Percentiles rank a stretch among this genome's conserved stretches.
These are phyloP conservation scores for Scutellaria galericulata DNA, from an alignment of 257 asterid species.

Conservation along the genomic window DNA sequence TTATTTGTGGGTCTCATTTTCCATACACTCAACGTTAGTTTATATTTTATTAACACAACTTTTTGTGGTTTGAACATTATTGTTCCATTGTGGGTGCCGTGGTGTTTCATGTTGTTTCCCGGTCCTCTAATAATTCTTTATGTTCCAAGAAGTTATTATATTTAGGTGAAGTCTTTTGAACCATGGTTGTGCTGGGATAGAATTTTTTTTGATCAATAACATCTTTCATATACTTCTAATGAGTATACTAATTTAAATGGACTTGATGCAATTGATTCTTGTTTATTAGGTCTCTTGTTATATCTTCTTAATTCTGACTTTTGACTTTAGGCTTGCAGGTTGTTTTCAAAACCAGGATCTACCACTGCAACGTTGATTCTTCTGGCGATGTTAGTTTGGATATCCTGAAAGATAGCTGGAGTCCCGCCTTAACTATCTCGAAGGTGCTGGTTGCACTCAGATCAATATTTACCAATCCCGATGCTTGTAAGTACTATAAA, in stretches of 20 bases:
- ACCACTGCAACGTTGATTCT: slow-evolving; percentile 87
- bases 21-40: too few relatives aligned
- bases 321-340: slow-evolving; percentile 76
- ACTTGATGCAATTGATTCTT: background rate
- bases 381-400: slow-evolving; percentile 78
- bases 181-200: background rate
- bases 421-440: slow-evolving; percentile 92
- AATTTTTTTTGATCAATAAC: background rate
- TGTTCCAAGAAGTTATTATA: background rate
- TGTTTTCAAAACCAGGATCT: slow-evolving; percentile 85
- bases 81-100: too few relatives aligned
- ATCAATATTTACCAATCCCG: slow-evolving; percentile 81
- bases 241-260: background rate
- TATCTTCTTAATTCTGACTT: slow-evolving; percentile 36
- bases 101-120: background rate
- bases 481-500: slow-evolving; percentile 57
- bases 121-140: background rate
- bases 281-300: background rate
- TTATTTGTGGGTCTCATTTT: too few relatives aligned
- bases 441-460: slow-evolving; percentile 80
- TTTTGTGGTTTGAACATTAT: too few relatives aligned
- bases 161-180: background rate
- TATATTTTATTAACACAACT: too few relatives aligned
- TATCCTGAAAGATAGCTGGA: slow-evolving; percentile 93
- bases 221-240: background rate